Conservation (phyloP, 257 asterid genomes). For the Parsonsia alboflavescens region DNA sequence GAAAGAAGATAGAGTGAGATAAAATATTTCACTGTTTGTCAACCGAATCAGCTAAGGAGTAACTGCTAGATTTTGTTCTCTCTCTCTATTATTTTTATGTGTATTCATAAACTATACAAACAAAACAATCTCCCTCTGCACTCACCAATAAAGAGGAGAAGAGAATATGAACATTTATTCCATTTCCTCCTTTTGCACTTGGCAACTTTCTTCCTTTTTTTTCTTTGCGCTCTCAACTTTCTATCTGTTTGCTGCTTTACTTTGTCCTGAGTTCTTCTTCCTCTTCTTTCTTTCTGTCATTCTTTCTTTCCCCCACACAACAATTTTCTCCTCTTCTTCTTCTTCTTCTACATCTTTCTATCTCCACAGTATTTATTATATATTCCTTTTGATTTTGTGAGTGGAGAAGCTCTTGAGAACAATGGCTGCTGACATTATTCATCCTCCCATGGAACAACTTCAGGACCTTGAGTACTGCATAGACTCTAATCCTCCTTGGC, state of each 20-base stretch:
- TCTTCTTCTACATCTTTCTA: neutral
- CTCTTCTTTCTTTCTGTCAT: too few relatives aligned
- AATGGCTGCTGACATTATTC: constrained; percentile 91
- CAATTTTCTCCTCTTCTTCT: constrained; percentile 9
- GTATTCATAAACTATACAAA: too few relatives aligned
- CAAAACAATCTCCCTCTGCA: too few relatives aligned
- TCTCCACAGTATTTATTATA: neutral
- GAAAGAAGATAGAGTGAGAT: too few relatives aligned
- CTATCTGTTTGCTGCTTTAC: constrained; percentile 23
- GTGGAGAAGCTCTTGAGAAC: constrained; percentile 14
- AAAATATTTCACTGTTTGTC: neutral
- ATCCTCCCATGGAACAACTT: constrained; percentile 93
- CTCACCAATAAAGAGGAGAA: neutral
- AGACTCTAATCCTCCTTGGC: constrained; percentile 98
- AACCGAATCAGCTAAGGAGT: neutral
- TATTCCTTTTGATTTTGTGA: constrained; percentile 21
- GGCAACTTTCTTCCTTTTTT: neutral
- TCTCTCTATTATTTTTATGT: too few relatives aligned
- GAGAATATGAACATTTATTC: constrained; percentile 6
- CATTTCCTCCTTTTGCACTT: neutral
- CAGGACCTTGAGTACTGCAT: constrained; percentile 97
- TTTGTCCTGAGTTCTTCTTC: constrained; percentile 16
- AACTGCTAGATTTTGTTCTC: neutral
- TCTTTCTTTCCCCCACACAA: neutral
- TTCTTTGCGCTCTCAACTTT: constrained; percentile 18